These are phyloP conservation scores for Russula vinacea DNA, from an alignment of 768 basidiomycete species.

Conservation along the genomic window DNA sequence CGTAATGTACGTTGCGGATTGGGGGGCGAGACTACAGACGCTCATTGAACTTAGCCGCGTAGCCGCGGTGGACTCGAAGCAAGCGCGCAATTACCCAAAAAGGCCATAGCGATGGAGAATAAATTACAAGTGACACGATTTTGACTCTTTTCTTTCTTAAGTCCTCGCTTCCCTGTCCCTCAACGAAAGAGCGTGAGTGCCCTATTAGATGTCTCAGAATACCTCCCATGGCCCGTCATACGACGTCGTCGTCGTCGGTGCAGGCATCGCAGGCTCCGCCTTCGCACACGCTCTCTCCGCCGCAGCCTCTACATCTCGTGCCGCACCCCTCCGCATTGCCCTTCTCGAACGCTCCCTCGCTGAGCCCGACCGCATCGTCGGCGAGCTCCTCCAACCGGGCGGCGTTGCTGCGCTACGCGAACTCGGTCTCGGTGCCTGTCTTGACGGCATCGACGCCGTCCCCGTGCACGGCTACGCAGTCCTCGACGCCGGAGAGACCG, in stretches of 20 bases:
- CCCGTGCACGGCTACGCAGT: slow-evolving; percentile 85
- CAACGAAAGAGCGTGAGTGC: background rate
- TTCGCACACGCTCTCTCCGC: slow-evolving; percentile 82
- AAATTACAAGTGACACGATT: slow-evolving; percentile 1
- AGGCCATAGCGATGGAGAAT: background rate
- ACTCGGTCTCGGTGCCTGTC: slow-evolving; percentile 70
- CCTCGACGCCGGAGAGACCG: slow-evolving; percentile 58
- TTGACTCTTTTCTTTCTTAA: background rate
- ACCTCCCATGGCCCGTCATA: slow-evolving; percentile 40
- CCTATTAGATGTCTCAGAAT: background rate
- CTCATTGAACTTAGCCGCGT: too few species aligned
- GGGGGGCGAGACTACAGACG: too few species aligned
- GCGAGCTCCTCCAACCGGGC: slow-evolving; percentile 93
- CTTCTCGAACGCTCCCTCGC: slow-evolving; percentile 88
- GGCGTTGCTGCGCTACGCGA: slow-evolving; percentile 72
- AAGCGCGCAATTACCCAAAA: background rate
- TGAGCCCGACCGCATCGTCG: slow-evolving; percentile 95
- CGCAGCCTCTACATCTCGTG: slow-evolving; percentile 41
- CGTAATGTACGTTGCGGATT: too few species aligned
- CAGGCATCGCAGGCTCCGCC: slow-evolving; percentile 84
- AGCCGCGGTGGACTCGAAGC: too few species aligned
- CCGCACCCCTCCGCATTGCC: slow-evolving; percentile 67
- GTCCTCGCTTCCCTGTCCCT: background rate
- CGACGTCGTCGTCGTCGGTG: slow-evolving; percentile 87
- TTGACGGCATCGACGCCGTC: slow-evolving; percentile 88